phyloP scores from a whole-genome alignment of 257 asterid species.

The Ocimum tenuiflorum region DNA sequence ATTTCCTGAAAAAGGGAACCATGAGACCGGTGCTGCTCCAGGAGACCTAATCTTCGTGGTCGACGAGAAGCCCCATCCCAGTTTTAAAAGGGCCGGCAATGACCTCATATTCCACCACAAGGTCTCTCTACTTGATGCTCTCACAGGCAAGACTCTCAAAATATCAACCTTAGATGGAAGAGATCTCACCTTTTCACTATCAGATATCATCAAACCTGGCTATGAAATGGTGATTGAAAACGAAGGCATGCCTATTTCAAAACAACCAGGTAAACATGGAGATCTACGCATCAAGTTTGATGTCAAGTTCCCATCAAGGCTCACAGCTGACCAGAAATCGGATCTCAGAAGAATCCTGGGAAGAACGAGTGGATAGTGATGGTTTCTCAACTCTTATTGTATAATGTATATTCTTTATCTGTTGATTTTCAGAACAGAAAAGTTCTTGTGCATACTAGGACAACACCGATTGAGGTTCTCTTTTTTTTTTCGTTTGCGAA shows the following conservation, averaged over 20 bases:
- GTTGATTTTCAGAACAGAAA: constrained; percentile 25
- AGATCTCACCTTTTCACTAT: constrained; percentile 39
- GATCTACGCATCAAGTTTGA: constrained; percentile 76
- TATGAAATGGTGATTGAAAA: constrained; percentile 54
- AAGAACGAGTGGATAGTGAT: constrained; percentile 31
- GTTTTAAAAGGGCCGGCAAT: constrained; percentile 72
- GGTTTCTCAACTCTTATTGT: constrained; percentile 32
- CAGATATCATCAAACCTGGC: constrained; percentile 75
- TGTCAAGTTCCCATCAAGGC: constrained; percentile 76
- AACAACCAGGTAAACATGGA: constrained; percentile 76
- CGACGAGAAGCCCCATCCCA: constrained; percentile 74
- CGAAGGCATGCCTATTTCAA: constrained; percentile 93
- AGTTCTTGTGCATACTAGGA: constrained; percentile 62
- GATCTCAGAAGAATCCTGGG: constrained; percentile 73
- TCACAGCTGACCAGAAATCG: constrained; percentile 67
- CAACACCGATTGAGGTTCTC: constrained; percentile 23
- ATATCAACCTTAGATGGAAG: constrained; percentile 61
- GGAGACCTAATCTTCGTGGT: constrained; percentile 80
- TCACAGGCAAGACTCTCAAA: constrained; percentile 68
- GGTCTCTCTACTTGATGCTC: constrained; percentile 79
- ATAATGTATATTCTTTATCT: constrained; percentile 40
- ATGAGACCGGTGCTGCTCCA: constrained; percentile 55
- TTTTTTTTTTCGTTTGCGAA: neutral
- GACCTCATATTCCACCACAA: constrained; percentile 57
- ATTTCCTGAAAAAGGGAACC: constrained; percentile 83